Conservation (phyloP, 1,139 yeast species). For the Candida freyschussii region DNA sequence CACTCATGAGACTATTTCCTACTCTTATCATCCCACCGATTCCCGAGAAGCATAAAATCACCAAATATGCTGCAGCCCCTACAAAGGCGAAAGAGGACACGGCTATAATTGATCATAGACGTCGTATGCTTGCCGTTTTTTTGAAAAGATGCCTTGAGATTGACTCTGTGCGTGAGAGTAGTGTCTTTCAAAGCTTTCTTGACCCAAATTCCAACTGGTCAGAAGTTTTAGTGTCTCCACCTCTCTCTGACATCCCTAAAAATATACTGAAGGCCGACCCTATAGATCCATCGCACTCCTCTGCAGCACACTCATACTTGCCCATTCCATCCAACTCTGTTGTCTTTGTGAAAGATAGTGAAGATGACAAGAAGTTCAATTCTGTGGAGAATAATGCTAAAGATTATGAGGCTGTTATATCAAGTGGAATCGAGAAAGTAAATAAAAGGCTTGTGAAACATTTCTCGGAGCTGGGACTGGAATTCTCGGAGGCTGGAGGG, state of each 20-base stretch:
- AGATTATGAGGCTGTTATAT: slow-evolving; percentile 48
- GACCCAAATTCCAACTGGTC: slow-evolving; percentile 81
- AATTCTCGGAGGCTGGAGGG: slow-evolving; percentile 34
- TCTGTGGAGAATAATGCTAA: slow-evolving; percentile 43
- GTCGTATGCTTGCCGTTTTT: slow-evolving; percentile 69
- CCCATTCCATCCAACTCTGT: slow-evolving; percentile 53
- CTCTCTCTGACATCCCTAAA: slow-evolving; percentile 43
- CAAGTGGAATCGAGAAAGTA: slow-evolving; percentile 53
- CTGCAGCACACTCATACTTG: slow-evolving; percentile 49
- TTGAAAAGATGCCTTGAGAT: slow-evolving; percentile 65
- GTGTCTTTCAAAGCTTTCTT: slow-evolving; percentile 64
- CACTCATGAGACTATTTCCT: slow-evolving; percentile 65
- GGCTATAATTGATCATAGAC: slow-evolving; percentile 50
- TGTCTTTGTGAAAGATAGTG: slow-evolving; percentile 19
- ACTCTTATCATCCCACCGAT: slow-evolving; percentile 88
- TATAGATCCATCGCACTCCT: slow-evolving; percentile 38
- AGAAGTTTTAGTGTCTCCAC: slow-evolving; percentile 47
- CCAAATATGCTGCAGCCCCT: slow-evolving; percentile 45
- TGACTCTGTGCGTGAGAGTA: slow-evolving; percentile 48
- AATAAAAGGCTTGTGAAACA: slow-evolving; percentile 63
- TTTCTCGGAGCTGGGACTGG: slow-evolving; percentile 57
- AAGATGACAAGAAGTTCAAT: slow-evolving; percentile 35
- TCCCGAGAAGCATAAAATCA: slow-evolving; percentile 71
- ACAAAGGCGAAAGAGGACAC: slow-evolving; percentile 44
- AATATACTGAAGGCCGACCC: slow-evolving; percentile 47